Conservation (phyloP, 2,329 filamentous ascomycete genomes). For the Coniosporium tulheliwenetii region DNA sequence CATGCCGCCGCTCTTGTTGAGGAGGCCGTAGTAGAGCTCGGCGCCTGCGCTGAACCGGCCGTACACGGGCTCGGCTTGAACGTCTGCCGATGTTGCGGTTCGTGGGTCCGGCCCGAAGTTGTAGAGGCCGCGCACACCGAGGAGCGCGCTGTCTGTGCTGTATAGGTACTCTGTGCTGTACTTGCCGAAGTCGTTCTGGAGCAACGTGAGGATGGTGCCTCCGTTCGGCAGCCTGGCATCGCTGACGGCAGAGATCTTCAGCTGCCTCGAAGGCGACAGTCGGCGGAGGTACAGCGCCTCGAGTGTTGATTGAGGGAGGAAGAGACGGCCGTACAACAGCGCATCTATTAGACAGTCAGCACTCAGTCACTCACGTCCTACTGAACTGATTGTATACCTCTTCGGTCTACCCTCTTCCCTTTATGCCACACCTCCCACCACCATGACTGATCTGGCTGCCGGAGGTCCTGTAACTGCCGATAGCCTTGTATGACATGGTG, state of each 20-base stretch:
- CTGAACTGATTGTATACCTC: slow-evolving; percentile 18
- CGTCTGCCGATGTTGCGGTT: slow-evolving; percentile 8
- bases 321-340: slow-evolving; percentile 62
- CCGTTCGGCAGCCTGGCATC: slow-evolving; percentile 56
- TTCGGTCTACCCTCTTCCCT: slow-evolving; percentile 33
- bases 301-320: slow-evolving; percentile 69
- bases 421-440: slow-evolving; percentile 39
- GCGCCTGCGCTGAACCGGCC: slow-evolving; percentile 81
- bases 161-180: slow-evolving; percentile 84
- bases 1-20: slow-evolving; percentile 88
- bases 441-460: slow-evolving; percentile 32
- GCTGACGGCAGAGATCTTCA: slow-evolving; percentile 68
- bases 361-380: background rate
- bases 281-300: slow-evolving; percentile 74
- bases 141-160: slow-evolving; percentile 77
- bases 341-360: slow-evolving; percentile 26
- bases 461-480: slow-evolving; percentile 55
- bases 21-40: slow-evolving; percentile 86
- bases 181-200: slow-evolving; percentile 72
- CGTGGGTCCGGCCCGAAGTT: slow-evolving; percentile 72
- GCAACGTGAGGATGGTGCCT: slow-evolving; percentile 55
- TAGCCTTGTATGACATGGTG: slow-evolving; percentile 70
- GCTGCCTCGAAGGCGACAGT: slow-evolving; percentile 59
- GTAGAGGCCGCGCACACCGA: slow-evolving; percentile 80
- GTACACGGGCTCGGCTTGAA: slow-evolving; percentile 42